These are phyloP conservation scores for Boletus sensibilis DNA, from an alignment of 768 basidiomycete species.

Conservation along the genomic window DNA sequence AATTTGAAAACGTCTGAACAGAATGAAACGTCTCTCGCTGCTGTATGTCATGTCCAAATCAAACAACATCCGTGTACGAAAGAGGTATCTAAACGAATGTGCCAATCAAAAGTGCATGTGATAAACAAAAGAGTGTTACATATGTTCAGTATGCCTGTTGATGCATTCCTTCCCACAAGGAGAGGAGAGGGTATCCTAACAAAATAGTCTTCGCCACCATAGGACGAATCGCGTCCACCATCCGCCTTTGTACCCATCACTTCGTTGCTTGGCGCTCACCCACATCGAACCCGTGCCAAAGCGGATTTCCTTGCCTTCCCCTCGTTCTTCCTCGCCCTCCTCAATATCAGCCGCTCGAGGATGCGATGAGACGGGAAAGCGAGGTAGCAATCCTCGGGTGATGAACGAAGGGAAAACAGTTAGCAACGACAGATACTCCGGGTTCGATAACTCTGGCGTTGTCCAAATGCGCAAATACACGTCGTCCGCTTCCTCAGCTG, in stretches of 20 bases:
- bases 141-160: slow-evolving; percentile 31
- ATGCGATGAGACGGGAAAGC: slow-evolving; percentile 52
- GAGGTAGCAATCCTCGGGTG: slow-evolving; percentile 63
- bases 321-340: slow-evolving; percentile 59
- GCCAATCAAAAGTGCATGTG: slow-evolving; percentile 19
- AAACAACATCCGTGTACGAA: slow-evolving; percentile 23
- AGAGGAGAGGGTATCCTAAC: slow-evolving; percentile 41
- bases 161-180: slow-evolving; percentile 3
- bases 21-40: slow-evolving; percentile 1
- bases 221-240: slow-evolving; percentile 77
- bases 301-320: slow-evolving; percentile 55
- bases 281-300: slow-evolving; percentile 87
- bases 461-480: slow-evolving; percentile 76
- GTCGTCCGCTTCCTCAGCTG: slow-evolving; percentile 38
- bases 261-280: slow-evolving; percentile 60
- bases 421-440: slow-evolving; percentile 67
- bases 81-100: slow-evolving; percentile 26
- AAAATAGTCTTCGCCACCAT: slow-evolving; percentile 81
- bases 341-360: slow-evolving; percentile 58
- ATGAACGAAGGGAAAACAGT: slow-evolving; percentile 78
- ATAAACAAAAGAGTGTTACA: slow-evolving; percentile 36
- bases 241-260: slow-evolving; percentile 67
- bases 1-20: neutral
- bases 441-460: slow-evolving; percentile 73
- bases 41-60: slow-evolving; percentile 23